These are phyloP conservation scores for Theileria orientalis DNA, from an alignment of 169 alveolate genomes.

Conservation along the genomic window DNA sequence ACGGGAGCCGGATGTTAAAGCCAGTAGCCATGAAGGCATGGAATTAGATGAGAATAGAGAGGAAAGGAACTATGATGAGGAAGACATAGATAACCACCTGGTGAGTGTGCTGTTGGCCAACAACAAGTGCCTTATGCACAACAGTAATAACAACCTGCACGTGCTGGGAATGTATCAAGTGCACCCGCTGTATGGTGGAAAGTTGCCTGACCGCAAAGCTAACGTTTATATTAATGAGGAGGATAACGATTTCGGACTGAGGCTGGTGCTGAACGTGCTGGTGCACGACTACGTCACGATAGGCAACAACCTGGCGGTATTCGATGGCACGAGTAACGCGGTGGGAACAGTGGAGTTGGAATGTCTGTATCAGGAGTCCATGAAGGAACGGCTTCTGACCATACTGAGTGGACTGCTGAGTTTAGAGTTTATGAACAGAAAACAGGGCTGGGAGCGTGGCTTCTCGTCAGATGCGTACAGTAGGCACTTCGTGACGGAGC, in stretches of 20 bases:
- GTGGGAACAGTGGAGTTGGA: conserved; percentile 1
- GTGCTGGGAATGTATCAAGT: no score
- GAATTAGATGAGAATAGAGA: neutral
- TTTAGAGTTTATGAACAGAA: no score
- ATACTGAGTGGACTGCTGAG: no score
- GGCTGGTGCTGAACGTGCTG: neutral
- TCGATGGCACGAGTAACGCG: neutral
- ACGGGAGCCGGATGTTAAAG: neutral
- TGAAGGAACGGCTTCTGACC: no score
- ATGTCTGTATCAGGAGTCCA: neutral
- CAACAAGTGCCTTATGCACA: neutral
- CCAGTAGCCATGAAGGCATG: neutral
- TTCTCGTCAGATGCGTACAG: no score
- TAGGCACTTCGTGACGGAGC: no score
- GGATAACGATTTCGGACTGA: neutral
- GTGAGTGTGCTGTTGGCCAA: neutral
- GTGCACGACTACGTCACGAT: neutral
- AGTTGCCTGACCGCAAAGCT: no score
- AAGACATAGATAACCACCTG: neutral
- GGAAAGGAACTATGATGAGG: no score
- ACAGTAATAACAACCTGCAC: neutral
- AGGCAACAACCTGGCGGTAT: neutral
- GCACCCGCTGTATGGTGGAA: no score
- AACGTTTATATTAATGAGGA: no score
- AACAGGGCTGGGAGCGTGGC: no score